Evolutionary conservation across 768 basidiomycete species (phyloP).

Genomic region (Hygrocybe punicea): DNA sequence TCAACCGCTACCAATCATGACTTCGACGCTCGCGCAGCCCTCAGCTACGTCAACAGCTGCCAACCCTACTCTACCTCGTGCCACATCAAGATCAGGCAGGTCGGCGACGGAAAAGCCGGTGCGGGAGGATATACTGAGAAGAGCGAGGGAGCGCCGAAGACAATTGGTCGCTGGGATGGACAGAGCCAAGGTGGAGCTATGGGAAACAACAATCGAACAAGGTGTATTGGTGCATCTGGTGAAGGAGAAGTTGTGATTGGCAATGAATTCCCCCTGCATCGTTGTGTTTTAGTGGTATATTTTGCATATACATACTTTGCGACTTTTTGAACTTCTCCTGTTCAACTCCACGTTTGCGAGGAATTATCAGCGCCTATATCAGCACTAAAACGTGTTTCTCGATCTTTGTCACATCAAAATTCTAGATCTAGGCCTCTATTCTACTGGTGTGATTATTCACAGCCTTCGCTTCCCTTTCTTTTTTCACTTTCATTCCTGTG

Average conservation of each 20-base stretch:
- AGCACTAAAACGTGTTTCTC: too few species aligned
- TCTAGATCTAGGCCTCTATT: not conserved
- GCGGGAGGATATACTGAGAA: conserved; percentile 46
- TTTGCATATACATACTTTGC: not conserved
- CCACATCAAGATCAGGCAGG: not conserved
- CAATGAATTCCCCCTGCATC: too few species aligned
- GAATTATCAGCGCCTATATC: too few species aligned
- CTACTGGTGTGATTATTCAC: too few species aligned
- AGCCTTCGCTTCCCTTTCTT: not conserved
- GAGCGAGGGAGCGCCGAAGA: conserved; percentile 52
- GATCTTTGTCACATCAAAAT: not conserved
- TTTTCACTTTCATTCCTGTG: not conserved
- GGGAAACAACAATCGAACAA: conserved; percentile 71
- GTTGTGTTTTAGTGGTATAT: not conserved
- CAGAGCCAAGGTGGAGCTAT: conserved; percentile 60
- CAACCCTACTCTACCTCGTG: not conserved
- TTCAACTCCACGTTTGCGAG: too few species aligned
- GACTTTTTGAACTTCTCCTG: too few species aligned
- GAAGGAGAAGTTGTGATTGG: conserved; percentile 23
- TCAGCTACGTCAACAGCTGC: not conserved
- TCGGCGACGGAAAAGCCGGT: not conserved
- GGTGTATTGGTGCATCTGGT: conserved; percentile 53
- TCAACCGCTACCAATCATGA: not conserved
- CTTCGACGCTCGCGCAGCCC: not conserved
- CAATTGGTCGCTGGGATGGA: conserved; percentile 55